Evolutionary conservation across 2,329 filamentous ascomycete species (phyloP).

Genomic region (Lecanicillium sp.): DNA sequence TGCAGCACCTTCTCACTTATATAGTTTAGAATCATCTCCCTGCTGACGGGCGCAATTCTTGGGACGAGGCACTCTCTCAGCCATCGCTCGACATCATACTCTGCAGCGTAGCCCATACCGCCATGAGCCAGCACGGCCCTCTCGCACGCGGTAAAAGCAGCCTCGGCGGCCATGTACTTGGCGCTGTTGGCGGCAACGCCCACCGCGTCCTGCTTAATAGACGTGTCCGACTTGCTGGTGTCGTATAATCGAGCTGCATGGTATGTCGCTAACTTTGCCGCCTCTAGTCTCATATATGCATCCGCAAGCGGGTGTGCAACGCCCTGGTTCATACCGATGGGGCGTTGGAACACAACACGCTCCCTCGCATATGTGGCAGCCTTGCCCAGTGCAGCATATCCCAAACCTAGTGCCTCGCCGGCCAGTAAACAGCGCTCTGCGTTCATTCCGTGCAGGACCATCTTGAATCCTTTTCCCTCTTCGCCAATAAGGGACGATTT

Average conservation of each 20-base stretch:
- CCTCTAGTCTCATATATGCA: conserved; percentile 58
- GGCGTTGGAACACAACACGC: conserved; percentile 55
- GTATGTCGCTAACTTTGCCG: conserved; percentile 57
- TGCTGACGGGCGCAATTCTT: conserved; percentile 54
- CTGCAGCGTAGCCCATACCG: conserved; percentile 58
- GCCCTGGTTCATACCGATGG: conserved; percentile 59
- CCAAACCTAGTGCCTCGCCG: conserved; percentile 72
- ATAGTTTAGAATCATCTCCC: conserved; percentile 73
- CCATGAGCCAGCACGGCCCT: conserved; percentile 51
- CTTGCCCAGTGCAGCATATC: conserved; percentile 60
- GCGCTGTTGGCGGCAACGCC: conserved; percentile 62
- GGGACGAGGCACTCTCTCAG: conserved; percentile 59
- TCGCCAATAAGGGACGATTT: conserved; percentile 58
- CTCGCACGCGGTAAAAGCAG: conserved; percentile 56
- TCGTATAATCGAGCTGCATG: conserved; percentile 59
- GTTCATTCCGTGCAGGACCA: conserved; percentile 74
- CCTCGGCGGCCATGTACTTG: conserved; percentile 63
- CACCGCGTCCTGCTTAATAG: conserved; percentile 46
- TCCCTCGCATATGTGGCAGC: conserved; percentile 61
- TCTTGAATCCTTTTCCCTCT: conserved; percentile 71
- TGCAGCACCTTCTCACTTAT: conserved; percentile 60
- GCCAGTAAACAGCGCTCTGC: conserved; percentile 69
- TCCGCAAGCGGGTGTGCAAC: conserved; percentile 60
- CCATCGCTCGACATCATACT: conserved; percentile 60
- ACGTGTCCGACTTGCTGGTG: conserved; percentile 38